phyloP scores from a whole-genome alignment of 306 rosid genomes.

The Prosopis cineraria region DNA sequence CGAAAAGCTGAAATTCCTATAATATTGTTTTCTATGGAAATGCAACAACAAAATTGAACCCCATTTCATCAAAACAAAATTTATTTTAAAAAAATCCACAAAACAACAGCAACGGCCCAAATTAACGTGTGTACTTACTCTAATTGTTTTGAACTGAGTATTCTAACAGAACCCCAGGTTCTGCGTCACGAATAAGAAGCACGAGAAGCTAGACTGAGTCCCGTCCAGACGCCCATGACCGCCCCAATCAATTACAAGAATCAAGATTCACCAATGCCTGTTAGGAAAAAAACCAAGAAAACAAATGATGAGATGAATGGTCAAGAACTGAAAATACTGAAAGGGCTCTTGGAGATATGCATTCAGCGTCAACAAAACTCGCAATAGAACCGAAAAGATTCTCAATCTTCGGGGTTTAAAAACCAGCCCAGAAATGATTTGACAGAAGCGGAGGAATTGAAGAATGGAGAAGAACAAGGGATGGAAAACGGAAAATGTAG shows the following conservation, averaged over 20 bases:
- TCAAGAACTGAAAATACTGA: conserved; percentile 26
- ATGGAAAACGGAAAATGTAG: not conserved
- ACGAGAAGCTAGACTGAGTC: conserved; percentile 4
- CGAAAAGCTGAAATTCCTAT: conserved; percentile 16
- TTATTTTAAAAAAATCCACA: not conserved
- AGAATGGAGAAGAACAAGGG: conserved; percentile 35
- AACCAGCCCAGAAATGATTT: conserved; percentile 26
- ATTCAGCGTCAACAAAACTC: conserved; percentile 36
- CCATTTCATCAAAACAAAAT: not conserved
- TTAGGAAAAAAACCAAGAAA: conserved; percentile 33
- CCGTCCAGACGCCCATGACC: conserved; percentile 24
- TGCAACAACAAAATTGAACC: conserved; percentile 14
- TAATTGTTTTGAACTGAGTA: conserved; percentile 27
- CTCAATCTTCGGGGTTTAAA: conserved; percentile 32
- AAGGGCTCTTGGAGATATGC: conserved; percentile 29
- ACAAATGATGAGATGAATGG: conserved; percentile 14
- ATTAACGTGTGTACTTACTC: conserved; percentile 35
- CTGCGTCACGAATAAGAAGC: conserved; percentile 26
- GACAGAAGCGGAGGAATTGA: conserved; percentile 22
- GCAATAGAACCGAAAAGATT: conserved; percentile 17
- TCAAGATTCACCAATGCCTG: conserved; percentile 41
- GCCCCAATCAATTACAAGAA: conserved; percentile 16
- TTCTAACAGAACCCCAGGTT: conserved; percentile 19
- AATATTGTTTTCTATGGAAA: conserved; percentile 7
- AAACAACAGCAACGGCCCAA: not conserved